phyloP scores from a whole-genome alignment of 2,329 filamentous ascomycete genomes.

The Pezicula rhizophila region DNA sequence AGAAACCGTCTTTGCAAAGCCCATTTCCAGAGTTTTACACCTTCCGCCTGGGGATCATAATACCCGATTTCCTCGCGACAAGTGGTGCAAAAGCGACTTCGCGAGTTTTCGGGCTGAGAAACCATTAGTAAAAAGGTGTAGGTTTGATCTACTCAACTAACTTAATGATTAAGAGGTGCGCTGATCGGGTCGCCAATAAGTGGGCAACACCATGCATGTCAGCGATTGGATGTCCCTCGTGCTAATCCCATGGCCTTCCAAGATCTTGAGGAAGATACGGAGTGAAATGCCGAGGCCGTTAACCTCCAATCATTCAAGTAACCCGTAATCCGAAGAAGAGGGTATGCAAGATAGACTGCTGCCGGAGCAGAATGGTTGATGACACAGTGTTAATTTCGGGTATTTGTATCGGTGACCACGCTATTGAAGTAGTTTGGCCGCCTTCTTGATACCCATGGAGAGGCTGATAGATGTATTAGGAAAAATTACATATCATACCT shows the following conservation, averaged over 20 bases:
- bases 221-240: conserved; percentile 38
- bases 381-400: conserved; percentile 46
- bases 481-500: conserved; percentile 2
- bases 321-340: conserved; percentile 35
- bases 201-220: no score
- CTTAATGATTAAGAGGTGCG: no score
- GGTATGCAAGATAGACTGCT: conserved; percentile 29
- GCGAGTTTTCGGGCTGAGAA: no score
- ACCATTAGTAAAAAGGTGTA: neutral
- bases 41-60: conserved; percentile 17
- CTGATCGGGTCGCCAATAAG: no score
- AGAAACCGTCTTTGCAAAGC: conserved; percentile 2
- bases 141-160: neutral
- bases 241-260: conserved; percentile 42
- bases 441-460: conserved; percentile 54
- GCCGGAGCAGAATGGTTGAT: conserved; percentile 21
- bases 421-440: conserved; percentile 48
- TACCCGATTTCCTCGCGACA: conserved; percentile 19
- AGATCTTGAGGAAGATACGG: conserved; percentile 39
- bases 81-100: conserved; percentile 6
- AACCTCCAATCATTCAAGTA: conserved; percentile 23
- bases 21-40: conserved; percentile 25
- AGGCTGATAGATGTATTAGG: conserved; percentile 7
- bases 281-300: conserved; percentile 40
- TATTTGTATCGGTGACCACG: conserved; percentile 63